Percentiles rank a stretch among this genome's conserved stretches.
Conservation (phyloP, 2,329 filamentous ascomycete genomes). For the Hypoxylon sp. region DNA sequence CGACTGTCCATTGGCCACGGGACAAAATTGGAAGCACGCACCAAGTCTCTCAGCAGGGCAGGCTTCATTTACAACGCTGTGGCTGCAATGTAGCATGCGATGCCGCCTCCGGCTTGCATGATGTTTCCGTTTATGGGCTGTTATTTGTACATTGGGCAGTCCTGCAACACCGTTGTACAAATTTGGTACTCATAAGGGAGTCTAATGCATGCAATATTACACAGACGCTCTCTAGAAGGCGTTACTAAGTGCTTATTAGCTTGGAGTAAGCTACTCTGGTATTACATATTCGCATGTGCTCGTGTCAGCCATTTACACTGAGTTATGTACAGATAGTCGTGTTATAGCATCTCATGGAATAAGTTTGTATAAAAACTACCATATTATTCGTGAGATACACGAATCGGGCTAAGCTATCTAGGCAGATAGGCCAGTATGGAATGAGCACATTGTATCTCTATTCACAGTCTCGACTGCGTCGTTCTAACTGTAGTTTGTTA, state of each 20-base stretch:
- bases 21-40: background rate
- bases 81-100: background rate
- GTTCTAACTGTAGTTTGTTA: slow-evolving; percentile 42
- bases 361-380: background rate
- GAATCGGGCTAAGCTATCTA: background rate
- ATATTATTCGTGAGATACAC: background rate
- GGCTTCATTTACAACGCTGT: background rate
- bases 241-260: background rate
- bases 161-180: slow-evolving; percentile 10
- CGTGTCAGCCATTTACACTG: background rate
- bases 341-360: background rate
- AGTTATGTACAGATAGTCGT: slow-evolving; percentile 3
- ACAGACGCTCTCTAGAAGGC: background rate
- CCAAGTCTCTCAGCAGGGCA: background rate
- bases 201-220: slow-evolving; percentile 6
- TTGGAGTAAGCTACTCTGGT: background rate
- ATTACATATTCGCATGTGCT: slow-evolving; percentile 6
- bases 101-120: background rate
- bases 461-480: slow-evolving; percentile 30
- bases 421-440: background rate
- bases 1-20: background rate
- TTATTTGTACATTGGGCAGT: background rate
- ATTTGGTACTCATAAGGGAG: background rate
- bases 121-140: background rate
- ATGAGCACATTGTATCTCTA: background rate